Percentiles rank a stretch among this genome's conserved stretches.
phyloP scores from a whole-genome alignment of 176 grass and related monocot genomes.

The Microstegium vimineum region DNA sequence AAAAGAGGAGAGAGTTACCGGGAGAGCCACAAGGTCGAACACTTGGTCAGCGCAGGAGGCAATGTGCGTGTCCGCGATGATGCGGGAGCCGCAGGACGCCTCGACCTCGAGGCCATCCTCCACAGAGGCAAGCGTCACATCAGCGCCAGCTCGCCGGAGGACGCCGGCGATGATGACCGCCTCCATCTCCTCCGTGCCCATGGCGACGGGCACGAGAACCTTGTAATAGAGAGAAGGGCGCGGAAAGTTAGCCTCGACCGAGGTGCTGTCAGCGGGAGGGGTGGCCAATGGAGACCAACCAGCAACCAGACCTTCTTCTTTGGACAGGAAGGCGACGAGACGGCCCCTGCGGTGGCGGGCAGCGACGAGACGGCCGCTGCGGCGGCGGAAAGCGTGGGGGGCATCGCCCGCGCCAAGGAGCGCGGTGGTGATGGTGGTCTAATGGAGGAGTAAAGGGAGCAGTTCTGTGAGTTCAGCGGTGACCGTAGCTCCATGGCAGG shows the following conservation, averaged over 20 bases:
- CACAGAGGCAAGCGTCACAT: slow-evolving; percentile 73
- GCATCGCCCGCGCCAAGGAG: background rate
- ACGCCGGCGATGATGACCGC: slow-evolving; percentile 64
- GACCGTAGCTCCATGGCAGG: background rate
- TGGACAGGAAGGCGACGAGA: background rate
- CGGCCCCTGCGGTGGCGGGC: background rate
- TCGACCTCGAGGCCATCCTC: slow-evolving; percentile 56
- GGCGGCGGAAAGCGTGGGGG: background rate
- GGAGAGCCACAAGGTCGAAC: slow-evolving; percentile 88
- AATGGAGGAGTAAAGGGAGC: background rate
- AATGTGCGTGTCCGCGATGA: slow-evolving; percentile 70
- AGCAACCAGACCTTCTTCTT: slow-evolving; percentile 61
- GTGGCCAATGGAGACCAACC: background rate
- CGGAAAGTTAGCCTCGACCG: background rate
- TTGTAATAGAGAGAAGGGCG: slow-evolving; percentile 15
- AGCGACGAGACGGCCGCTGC: background rate
- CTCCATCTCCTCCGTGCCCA: slow-evolving; percentile 97
- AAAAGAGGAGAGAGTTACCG: slow-evolving; percentile 39
- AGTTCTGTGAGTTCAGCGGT: background rate
- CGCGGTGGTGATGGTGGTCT: background rate
- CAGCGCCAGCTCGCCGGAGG: slow-evolving; percentile 69
- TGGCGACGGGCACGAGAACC: slow-evolving; percentile 82
- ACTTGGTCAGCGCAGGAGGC: slow-evolving; percentile 57
- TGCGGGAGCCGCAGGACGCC: slow-evolving; percentile 59
- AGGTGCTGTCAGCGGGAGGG: background rate